Evolutionary conservation across 164 flowering plant species (phyloP).

Genomic region (Magnolia sinica): DNA sequence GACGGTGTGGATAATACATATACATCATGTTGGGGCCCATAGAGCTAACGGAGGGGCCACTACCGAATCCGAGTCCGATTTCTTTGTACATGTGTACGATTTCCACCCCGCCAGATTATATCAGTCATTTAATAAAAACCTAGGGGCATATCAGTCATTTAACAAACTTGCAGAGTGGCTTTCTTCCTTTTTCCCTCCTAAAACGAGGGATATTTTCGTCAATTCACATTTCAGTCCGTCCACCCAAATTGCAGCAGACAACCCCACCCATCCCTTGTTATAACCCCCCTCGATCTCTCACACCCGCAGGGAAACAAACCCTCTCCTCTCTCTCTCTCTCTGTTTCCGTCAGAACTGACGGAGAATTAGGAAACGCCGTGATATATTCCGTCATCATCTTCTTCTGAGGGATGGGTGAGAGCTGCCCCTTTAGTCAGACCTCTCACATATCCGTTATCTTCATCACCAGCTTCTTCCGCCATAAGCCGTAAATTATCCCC

Average conservation of each 20-base stretch:
- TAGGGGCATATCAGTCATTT: not conserved
- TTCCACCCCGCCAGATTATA: too few species aligned
- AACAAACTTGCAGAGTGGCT: not conserved
- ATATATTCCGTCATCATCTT: conserved; percentile 6
- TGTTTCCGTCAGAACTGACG: conserved; percentile 11
- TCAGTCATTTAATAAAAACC: not conserved
- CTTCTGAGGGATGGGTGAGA: conserved; percentile 66
- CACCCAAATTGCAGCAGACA: not conserved
- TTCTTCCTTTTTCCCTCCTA: not conserved
- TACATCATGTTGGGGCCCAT: too few species aligned
- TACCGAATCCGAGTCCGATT: too few species aligned
- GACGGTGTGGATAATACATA: too few species aligned
- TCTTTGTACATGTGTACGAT: too few species aligned
- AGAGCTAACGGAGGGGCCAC: too few species aligned
- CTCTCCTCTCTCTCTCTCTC: conserved; percentile 9
- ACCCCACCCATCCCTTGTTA: conserved; percentile 1
- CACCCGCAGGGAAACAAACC: not conserved
- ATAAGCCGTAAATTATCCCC: conserved; percentile 34
- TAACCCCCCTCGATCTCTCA: not conserved
- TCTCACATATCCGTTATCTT: conserved; percentile 79
- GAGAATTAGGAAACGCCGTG: not conserved
- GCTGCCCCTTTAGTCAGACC: conserved; percentile 60
- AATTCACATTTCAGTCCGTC: not conserved
- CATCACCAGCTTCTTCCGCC: conserved; percentile 96
- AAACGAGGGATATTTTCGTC: conserved; percentile 2